Evolutionary conservation across 2,329 filamentous ascomycete species (phyloP).

Genomic region (Neospermospora avenae): DNA sequence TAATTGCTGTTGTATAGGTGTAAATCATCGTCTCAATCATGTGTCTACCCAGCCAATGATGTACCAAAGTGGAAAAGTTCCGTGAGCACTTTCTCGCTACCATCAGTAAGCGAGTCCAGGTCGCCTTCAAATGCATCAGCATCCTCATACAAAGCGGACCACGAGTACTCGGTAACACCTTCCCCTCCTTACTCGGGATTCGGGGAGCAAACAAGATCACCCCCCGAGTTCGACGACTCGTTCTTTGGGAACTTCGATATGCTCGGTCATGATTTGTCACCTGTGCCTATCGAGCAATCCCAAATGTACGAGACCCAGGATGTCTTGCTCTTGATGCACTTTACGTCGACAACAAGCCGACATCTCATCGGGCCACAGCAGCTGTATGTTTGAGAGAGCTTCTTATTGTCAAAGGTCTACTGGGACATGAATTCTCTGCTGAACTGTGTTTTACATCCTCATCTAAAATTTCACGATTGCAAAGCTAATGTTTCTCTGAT

Average conservation of each 20-base stretch:
- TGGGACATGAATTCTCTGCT: background rate
- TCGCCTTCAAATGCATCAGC: background rate
- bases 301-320: constrained; percentile 11
- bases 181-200: constrained; percentile 3
- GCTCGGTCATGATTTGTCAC: background rate
- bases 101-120: background rate
- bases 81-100: background rate
- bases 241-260: constrained; percentile 1
- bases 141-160: background rate
- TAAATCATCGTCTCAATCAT: background rate
- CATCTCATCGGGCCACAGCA: constrained; percentile 9
- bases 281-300: constrained; percentile 10
- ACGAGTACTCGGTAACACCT: background rate
- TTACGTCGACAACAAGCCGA: constrained; percentile 8
- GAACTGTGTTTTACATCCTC: background rate
- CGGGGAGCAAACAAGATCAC: background rate
- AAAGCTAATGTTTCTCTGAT: background rate
- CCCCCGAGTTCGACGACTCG: background rate
- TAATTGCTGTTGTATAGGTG: no score
- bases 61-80: constrained; percentile 7
- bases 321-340: constrained; percentile 12
- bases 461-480: background rate
- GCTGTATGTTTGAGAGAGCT: background rate
- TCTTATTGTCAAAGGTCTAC: background rate
- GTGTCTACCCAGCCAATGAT: constrained; percentile 1